Base-by-base conservation (phyloP, 352 stramenopile genomes). In the Pythium phragmiticola region DNA sequence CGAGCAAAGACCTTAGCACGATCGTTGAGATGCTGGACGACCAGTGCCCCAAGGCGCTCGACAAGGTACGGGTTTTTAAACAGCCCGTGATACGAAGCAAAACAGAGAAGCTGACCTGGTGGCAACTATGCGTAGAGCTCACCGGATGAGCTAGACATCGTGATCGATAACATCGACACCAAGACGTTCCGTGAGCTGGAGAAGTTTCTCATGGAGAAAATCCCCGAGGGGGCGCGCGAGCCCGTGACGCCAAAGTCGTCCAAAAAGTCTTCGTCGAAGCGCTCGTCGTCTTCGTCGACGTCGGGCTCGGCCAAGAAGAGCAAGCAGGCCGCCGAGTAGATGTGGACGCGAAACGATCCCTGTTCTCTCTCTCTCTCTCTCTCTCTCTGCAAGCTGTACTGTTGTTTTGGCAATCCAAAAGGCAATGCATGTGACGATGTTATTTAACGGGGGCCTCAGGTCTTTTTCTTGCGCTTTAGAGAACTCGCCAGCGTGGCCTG, bases 101-200 rank as follows among this genome's bases (percentile, higher is more conserved):
- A 34, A 14, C 16, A 50, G 7, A 26, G 7, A 48, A 12, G 45
- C n/a, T 26, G n/a, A 50, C 21, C 19, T 16, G n/a, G 6, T 26
- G 34, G 34, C 11, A 13, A 39, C n/a, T 28, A 5, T 57, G 16
- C 7, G 19, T 39, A 88, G 82, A 92, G 78, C 48, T 90, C 87
- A 13, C 78, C 86, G 7, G 89, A 97, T 57, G 87, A 96, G 60
- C 57, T 97, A 46, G 89, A 97, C 43, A 91, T 97, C 60, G 78
- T 95, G 43, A 77, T 97, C 33, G 89, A 97, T 66, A 73, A 82
- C 47, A 94, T 97, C 54, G 88, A 96, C 68, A 76, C 77, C 59
- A 92, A 92, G 65, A 96, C 87, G 36, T 97, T 97, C 72, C 85
- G 84, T 42, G 85, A 92, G 9, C 48, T 96, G 55, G 79, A 94